phyloP scores from a whole-genome alignment of 129 eudicot species.

The Flaveria trinervia region DNA sequence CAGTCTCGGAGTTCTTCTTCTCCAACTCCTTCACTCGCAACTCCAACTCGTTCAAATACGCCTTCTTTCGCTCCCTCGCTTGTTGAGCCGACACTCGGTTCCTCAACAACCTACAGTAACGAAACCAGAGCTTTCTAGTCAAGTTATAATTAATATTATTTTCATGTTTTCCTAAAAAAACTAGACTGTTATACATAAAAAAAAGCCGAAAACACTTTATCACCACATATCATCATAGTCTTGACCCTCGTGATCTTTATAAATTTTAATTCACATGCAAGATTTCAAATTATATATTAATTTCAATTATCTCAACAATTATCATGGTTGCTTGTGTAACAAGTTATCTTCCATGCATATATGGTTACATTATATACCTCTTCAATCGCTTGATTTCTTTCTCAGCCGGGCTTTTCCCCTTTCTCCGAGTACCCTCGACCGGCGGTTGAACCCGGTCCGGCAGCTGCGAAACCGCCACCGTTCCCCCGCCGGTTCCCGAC shows the following conservation, averaged over 20 bases:
- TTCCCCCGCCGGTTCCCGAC: conserved; percentile 55
- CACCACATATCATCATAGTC: not conserved
- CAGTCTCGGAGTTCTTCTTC: conserved; percentile 85
- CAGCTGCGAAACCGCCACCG: conserved; percentile 44
- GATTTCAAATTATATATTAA: not conserved
- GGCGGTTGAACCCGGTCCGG: conserved; percentile 59
- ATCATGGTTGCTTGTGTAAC: not conserved
- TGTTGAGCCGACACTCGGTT: conserved; percentile 97
- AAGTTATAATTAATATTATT: no score
- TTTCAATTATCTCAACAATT: no score
- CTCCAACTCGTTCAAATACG: conserved; percentile 78
- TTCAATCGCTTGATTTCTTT: conserved; percentile 89
- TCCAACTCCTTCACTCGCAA: conserved; percentile 83
- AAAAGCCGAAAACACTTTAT: not conserved
- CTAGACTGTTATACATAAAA: no score
- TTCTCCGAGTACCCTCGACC: conserved; percentile 53
- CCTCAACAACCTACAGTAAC: conserved; percentile 62
- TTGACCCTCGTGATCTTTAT: no score
- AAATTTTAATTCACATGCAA: not conserved
- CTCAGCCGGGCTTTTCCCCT: conserved; percentile 92
- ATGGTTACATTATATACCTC: conserved; percentile 41
- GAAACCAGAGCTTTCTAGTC: no score
- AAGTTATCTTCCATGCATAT: not conserved
- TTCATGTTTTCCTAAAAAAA: no score
- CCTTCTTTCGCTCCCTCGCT: conserved; percentile 99